These are phyloP conservation scores for Stephania yunnanensis DNA, from an alignment of 164 flowering plant genomes.

Conservation along the genomic window DNA sequence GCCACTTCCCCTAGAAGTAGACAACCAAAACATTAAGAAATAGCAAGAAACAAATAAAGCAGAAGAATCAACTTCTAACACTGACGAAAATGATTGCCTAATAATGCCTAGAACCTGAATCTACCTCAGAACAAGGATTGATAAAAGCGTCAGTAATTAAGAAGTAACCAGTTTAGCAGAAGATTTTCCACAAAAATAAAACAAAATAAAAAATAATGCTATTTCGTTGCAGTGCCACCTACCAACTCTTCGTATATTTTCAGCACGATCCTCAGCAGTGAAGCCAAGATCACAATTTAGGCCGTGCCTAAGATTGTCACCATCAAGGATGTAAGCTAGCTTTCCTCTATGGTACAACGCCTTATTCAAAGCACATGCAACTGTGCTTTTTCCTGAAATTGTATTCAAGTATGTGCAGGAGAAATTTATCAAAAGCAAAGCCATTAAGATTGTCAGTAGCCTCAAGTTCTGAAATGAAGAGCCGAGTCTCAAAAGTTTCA, in stretches of 20 bases:
- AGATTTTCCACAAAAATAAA: not conserved
- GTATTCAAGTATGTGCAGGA: conserved; percentile 3
- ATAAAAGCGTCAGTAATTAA: not conserved
- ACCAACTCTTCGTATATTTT: conserved; percentile 91
- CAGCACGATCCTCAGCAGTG: conserved; percentile 81
- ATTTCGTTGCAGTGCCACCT: conserved; percentile 15
- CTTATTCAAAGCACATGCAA: conserved; percentile 76
- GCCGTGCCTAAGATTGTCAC: conserved; percentile 95
- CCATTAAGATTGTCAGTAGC: not conserved
- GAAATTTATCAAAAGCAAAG: not conserved
- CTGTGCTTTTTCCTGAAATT: conserved; percentile 80
- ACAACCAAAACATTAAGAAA: not conserved
- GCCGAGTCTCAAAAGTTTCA: not conserved
- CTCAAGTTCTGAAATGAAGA: not conserved
- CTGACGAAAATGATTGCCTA: not conserved
- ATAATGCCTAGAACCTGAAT: not conserved
- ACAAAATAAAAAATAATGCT: not conserved
- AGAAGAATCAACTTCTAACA: not conserved
- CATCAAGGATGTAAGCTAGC: conserved; percentile 80
- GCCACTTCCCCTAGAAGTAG: conserved; percentile 84
- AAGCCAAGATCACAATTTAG: conserved; percentile 72
- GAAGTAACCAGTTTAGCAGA: not conserved
- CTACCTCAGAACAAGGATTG: not conserved
- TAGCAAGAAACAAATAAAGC: not conserved
- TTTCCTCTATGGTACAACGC: conserved; percentile 65